phyloP scores from a whole-genome alignment of 2,329 filamentous ascomycete genomes.

The Neonectria faginata region DNA sequence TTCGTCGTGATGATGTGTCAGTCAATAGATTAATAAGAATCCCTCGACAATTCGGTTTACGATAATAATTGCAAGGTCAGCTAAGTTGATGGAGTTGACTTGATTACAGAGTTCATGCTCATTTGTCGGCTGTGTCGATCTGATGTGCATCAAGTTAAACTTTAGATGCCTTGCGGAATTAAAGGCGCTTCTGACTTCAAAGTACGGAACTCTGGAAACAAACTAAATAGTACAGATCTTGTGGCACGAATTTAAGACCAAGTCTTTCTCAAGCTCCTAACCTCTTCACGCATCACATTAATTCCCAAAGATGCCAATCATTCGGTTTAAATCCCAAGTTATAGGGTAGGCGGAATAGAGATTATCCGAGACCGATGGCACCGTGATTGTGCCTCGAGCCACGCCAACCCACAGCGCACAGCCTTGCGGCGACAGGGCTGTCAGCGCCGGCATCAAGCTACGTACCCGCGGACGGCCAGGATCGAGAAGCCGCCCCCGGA shows the following conservation, averaged over 20 bases:
- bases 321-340: background rate
- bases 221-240: no score
- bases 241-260: background rate
- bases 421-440: constrained; percentile 17
- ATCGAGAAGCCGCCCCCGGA: constrained; percentile 30
- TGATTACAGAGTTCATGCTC: no score
- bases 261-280: background rate
- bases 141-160: no score
- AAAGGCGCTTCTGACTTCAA: no score
- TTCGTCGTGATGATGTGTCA: constrained; percentile 45
- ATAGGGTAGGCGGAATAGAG: constrained; percentile 16
- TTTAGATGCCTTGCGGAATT: no score
- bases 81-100: background rate
- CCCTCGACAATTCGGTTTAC: background rate
- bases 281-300: no score
- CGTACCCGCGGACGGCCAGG: constrained; percentile 24
- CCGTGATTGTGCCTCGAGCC: constrained; percentile 12
- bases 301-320: background rate
- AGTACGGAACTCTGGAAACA: no score
- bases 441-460: constrained; percentile 25
- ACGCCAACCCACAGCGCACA: constrained; percentile 11
- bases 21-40: constrained; percentile 41
- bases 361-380: constrained; percentile 3
- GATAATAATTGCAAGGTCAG: background rate
- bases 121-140: no score